phyloP scores from a whole-genome alignment of 495 filamentous ascomycete species.

The Talaromyces ruber region DNA sequence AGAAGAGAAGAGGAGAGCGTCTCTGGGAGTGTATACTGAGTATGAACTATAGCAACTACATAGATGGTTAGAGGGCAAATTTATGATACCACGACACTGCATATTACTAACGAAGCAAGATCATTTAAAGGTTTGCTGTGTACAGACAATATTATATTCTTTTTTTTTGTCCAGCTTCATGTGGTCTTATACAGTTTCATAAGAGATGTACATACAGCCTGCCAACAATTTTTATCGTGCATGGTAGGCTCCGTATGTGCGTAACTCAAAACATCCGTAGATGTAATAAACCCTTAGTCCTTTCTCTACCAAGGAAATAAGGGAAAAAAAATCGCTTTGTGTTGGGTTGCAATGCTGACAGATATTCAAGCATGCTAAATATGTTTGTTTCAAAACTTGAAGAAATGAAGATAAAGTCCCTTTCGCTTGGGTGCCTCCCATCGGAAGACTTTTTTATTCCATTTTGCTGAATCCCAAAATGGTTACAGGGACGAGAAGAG shows the following conservation, averaged over 20 bases:
- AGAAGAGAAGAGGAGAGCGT: conserved; percentile 4
- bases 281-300: background rate
- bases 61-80: background rate
- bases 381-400: background rate
- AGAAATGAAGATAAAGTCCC: background rate
- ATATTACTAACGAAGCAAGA: background rate
- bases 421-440: background rate
- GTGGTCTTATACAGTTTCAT: background rate
- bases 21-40: conserved; percentile 1
- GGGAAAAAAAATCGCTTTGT: background rate
- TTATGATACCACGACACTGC: background rate
- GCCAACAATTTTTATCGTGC: background rate
- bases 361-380: background rate
- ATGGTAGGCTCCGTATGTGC: background rate
- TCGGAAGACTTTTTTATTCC: background rate
- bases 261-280: background rate
- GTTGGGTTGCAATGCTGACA: background rate
- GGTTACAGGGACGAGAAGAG: background rate
- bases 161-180: background rate
- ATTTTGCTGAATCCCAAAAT: background rate
- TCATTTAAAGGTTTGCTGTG: background rate
- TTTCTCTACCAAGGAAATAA: background rate
- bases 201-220: background rate
- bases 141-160: background rate
- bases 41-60: background rate